Evolutionary conservation across 768 basidiomycete genomes (phyloP).

Genomic region (Multifurca ochricompacta): DNA sequence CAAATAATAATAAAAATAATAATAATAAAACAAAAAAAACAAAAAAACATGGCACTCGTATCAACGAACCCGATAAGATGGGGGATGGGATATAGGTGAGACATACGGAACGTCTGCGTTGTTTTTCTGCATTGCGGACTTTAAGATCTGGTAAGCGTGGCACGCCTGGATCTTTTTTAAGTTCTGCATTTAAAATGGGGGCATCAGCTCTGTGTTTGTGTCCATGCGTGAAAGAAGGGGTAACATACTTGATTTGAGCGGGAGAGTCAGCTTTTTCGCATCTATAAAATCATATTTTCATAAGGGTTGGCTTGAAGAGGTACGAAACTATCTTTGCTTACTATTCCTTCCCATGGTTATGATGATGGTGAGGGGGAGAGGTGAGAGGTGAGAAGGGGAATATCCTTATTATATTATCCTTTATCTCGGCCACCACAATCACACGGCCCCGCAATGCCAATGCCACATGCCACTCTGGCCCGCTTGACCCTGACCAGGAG

Average conservation of each 20-base stretch:
- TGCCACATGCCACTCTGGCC: too few species aligned
- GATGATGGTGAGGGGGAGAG: not conserved
- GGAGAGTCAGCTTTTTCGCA: not conserved
- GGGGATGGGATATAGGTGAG: not conserved
- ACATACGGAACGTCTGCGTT: constrained; percentile 37
- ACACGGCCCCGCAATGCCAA: too few species aligned
- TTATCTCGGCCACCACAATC: too few species aligned
- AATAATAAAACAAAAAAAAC: too few species aligned
- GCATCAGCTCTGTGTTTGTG: too few species aligned
- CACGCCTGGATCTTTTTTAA: constrained; percentile 86
- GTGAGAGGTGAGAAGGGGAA: too few species aligned
- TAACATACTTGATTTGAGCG: constrained; percentile 10
- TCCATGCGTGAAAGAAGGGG: not conserved
- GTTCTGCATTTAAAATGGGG: too few species aligned
- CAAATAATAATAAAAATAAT: too few species aligned
- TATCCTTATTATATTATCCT: too few species aligned
- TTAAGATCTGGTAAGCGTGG: constrained; percentile 76
- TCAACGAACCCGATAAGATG: not conserved
- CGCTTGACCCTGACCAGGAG: too few species aligned
- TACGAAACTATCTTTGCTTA: not conserved
- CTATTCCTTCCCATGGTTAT: constrained; percentile 7
- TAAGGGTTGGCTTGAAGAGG: too few species aligned
- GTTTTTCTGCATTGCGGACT: constrained; percentile 44
- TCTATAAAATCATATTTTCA: not conserved
- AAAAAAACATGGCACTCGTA: not conserved